Evolutionary conservation across 1,139 yeast species (phyloP), one percentile per base, ranked within the genome.

Genomic region (Hyphopichia buzzinii): DNA sequence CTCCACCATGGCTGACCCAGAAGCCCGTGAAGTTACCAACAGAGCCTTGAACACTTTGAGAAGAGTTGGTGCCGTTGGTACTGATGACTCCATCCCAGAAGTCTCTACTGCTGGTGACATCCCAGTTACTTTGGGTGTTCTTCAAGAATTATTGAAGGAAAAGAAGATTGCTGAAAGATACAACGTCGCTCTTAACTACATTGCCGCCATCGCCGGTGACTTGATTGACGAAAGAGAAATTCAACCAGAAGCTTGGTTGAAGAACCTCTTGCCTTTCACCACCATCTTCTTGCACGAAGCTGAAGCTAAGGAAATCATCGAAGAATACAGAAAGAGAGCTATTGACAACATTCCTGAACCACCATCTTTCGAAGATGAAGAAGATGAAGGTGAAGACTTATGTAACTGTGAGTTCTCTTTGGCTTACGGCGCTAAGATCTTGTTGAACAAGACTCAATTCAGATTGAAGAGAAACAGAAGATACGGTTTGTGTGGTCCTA

Each of bases 321-420:
- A 89, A 73, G 88, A 84, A 68, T 88, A 82, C 84, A 88, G 98
- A 80, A 84, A 82, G 81, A 77, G 84, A 77, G 90, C 97, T 54
- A 84, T 92, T 65, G 96, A 90, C 77, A 90, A 92, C 88, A 92
- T 90, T 57, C 97, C 97, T 64, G 84, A 81, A 62, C 95, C 95
- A 60, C 95, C 96, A 61, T 72, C 83, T 61, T 89, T 89, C 69
- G 97, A 87, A 69, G 97, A 92, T 68, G 98, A 92, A 79, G 98
- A 92, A 70, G 98, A 92, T 65, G 98, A 92, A 66, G 98, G 98
- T 77, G 98, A 92, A 79, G 98, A 92, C 67, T 81, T 92, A 67
- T 92, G 98, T 84, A 92, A 92, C 95, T 90, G 97, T 84, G 97
- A 92, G 82, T 92, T 92, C 88, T 92, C 98, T 48, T 82, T 92